phyloP scores from a whole-genome alignment of 2,329 filamentous ascomycete species.

The Daldinia sp. region DNA sequence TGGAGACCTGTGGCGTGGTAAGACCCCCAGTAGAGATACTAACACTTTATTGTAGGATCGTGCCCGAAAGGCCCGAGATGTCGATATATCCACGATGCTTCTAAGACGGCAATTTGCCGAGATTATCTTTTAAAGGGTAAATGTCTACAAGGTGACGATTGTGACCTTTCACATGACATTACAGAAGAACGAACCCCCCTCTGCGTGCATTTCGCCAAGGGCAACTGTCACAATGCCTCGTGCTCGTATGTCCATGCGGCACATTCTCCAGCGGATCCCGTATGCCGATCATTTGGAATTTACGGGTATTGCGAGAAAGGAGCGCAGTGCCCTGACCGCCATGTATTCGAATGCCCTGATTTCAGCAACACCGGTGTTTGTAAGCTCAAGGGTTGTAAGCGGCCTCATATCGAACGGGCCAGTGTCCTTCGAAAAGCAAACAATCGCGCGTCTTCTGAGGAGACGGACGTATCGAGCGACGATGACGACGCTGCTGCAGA shows the following conservation, averaged over 20 bases:
- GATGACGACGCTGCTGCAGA: slow-evolving; percentile 73
- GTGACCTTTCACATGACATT: slow-evolving; percentile 90
- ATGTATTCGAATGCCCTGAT: slow-evolving; percentile 93
- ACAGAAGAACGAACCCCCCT: slow-evolving; percentile 84
- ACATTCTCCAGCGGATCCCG: slow-evolving; percentile 77
- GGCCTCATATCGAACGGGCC: slow-evolving; percentile 88
- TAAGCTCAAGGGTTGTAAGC: slow-evolving; percentile 80
- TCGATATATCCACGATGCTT: slow-evolving; percentile 81
- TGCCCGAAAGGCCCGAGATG: slow-evolving; percentile 85
- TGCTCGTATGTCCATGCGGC: slow-evolving; percentile 89
- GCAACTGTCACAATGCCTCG: slow-evolving; percentile 84
- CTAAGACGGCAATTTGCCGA: slow-evolving; percentile 90
- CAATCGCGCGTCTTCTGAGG: slow-evolving; percentile 54
- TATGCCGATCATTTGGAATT: slow-evolving; percentile 85
- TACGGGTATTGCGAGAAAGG: slow-evolving; percentile 91
- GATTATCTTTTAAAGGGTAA: slow-evolving; percentile 81
- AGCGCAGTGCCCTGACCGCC: slow-evolving; percentile 77
- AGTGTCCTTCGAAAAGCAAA: slow-evolving; percentile 77
- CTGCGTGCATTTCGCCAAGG: slow-evolving; percentile 89
- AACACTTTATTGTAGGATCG: slow-evolving; percentile 68
- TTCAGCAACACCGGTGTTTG: slow-evolving; percentile 92
- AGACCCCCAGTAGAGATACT: slow-evolving; percentile 52
- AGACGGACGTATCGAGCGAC: slow-evolving; percentile 78
- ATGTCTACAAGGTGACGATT: slow-evolving; percentile 79
- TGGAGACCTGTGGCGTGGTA: slow-evolving; percentile 50